Percentiles rank a stretch among this genome's conserved stretches.
Evolutionary conservation across 345 rosid genomes (phyloP).

Genomic region (Pistacia vera): DNA sequence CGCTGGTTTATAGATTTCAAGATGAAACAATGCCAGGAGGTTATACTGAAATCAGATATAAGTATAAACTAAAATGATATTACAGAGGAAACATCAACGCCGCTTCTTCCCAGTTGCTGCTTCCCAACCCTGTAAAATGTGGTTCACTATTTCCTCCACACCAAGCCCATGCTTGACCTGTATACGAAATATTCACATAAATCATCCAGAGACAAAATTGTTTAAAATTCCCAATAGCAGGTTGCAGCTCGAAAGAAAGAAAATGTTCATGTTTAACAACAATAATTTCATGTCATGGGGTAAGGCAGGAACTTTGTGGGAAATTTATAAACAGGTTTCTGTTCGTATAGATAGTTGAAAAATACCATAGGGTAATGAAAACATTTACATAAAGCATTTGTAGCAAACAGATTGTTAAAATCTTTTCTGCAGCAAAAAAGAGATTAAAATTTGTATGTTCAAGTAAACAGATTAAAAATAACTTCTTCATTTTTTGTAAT

Average conservation of each 20-base stretch:
- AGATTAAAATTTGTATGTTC: neutral
- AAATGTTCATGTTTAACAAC: too few relatives aligned
- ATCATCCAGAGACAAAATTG: neutral
- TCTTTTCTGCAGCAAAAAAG: neutral
- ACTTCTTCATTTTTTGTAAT: neutral
- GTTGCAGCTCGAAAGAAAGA: too few relatives aligned
- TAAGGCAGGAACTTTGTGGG: too few relatives aligned
- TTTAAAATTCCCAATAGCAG: neutral
- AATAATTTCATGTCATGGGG: too few relatives aligned
- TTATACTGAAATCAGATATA: too few relatives aligned
- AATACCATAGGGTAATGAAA: too few relatives aligned
- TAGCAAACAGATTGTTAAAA: neutral
- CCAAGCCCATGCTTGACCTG: constrained; percentile 71
- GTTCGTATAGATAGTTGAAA: too few relatives aligned
- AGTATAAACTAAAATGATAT: too few relatives aligned
- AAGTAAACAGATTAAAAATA: neutral
- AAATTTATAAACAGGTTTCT: too few relatives aligned
- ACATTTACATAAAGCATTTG: neutral
- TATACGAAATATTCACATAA: neutral
- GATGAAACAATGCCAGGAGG: too few relatives aligned
- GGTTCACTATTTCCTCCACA: constrained; percentile 74
- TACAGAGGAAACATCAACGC: too few relatives aligned
- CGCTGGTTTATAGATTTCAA: too few relatives aligned
- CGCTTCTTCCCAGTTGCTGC: constrained; percentile 55
- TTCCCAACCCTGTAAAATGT: constrained; percentile 79